Base-by-base conservation (phyloP, 768 basidiomycete genomes). In the Nevesoporus exiguus region DNA sequence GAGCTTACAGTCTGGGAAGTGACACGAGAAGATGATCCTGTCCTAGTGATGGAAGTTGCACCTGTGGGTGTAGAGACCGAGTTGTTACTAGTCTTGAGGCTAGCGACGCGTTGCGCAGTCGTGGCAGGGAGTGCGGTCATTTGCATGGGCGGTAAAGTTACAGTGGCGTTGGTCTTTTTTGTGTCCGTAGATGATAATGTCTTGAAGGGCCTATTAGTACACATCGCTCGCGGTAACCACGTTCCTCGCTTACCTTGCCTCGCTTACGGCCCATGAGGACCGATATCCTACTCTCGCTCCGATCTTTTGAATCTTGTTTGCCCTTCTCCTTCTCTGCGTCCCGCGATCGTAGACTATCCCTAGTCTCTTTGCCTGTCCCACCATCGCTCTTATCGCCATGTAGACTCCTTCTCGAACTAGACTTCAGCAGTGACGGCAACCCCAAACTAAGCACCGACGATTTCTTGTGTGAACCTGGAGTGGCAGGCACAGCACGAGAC, bases 231-330 rank as follows among this genome's bases (percentile, higher is more conserved):
- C 34, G 37, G 40, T 31, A 31, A 40, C 40, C 55, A 57, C 30
- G 31, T 55, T 46, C 19, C 22, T n/a, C 47, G 70, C 76, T 64
- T 64, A 94, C 93, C 84, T 96, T 95, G 71, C 93, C 94, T 48
- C 93, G 80, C 69, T 88, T 93, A 66, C 93, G 78, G 33, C 90
- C 89, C 78, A 95, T 91, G 53, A 94, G 74, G 25, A 85, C 83
- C 11, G 92, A 91, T 60, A 94, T 93, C 63, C 92, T 81, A 65
- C 92, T 92, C 73, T 93, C 90, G 60, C 91, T 93, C 37, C 92
- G 80, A 64, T 91, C 90, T 71, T 93, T 93, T 46, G 75, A 65
- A 48, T 90, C 89, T 60, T 91, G 89, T 66, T 87, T 90, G 67
- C 78, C 78, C 66, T 67, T 75, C 60, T 78, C 77, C 61, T 76